A percentile compares a stretch with the other conserved stretches of the same genome.
phyloP scores from a whole-genome alignment of 2,329 filamentous ascomycete species.

The Ophiocordyceps camponoti-floridani region DNA sequence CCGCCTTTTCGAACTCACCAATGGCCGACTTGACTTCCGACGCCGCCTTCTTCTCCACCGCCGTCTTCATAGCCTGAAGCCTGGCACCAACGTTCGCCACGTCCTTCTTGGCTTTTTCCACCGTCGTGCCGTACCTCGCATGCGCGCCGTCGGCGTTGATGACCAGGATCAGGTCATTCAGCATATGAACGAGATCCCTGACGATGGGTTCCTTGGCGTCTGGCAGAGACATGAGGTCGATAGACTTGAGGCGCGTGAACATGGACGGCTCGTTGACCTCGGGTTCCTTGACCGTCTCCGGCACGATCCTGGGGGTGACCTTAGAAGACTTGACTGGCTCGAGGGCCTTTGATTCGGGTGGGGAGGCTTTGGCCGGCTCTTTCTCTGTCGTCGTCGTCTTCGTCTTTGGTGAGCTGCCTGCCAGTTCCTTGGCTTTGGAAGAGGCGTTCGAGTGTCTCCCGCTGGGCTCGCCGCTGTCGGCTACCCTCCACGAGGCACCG shows the following conservation, averaged over 20 bases:
- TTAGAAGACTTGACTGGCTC: conserved; percentile 9
- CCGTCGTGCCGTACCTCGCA: conserved; percentile 57
- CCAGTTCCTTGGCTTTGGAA: conserved; percentile 4
- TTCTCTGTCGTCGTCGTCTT: conserved; percentile 11
- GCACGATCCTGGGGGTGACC: conserved; percentile 5
- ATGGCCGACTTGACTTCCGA: conserved; percentile 54
- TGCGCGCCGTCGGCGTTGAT: conserved; percentile 75
- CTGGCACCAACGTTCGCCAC: conserved; percentile 61
- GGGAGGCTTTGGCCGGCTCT: conserved; percentile 12
- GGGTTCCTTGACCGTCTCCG: conserved; percentile 28
- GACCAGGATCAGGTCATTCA: conserved; percentile 90
- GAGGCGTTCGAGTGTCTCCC: conserved; percentile 45
- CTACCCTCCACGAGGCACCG: conserved; percentile 65
- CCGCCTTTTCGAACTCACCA: conserved; percentile 70
- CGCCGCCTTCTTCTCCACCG: conserved; percentile 53
- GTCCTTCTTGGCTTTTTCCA: conserved; percentile 74
- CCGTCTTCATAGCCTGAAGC: conserved; percentile 55
- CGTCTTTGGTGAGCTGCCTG: conserved; percentile 2
- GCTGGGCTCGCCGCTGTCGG: conserved; percentile 37
- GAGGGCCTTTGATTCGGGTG: conserved; percentile 8
- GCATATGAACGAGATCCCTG: conserved; percentile 82
- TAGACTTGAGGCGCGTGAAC: conserved; percentile 45
- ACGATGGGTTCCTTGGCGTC: conserved; percentile 73
- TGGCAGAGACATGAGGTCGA: conserved; percentile 61
- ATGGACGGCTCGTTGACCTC: conserved; percentile 49